A percentile compares a stretch with the other conserved stretches of the same genome.
phyloP scores from a whole-genome alignment of 805 yeast species.

The Priceomyces medius region DNA sequence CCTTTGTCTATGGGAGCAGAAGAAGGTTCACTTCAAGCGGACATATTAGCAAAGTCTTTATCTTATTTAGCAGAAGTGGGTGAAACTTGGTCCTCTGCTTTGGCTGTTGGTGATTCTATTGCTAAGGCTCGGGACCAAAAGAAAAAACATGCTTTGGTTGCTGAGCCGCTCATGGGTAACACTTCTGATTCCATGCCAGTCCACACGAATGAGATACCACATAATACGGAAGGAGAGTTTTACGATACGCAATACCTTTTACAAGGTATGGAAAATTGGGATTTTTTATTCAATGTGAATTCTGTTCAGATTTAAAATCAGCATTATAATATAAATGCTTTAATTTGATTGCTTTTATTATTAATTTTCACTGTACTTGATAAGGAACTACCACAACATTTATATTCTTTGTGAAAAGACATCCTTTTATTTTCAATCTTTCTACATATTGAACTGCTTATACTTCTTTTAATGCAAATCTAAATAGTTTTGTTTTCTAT shows the following conservation, averaged over 20 bases:
- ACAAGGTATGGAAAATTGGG: not conserved
- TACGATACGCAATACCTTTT: not conserved
- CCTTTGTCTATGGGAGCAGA: slow-evolving; percentile 6
- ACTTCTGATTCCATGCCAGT: not conserved
- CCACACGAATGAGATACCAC: not conserved
- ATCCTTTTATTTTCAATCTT: too few species aligned
- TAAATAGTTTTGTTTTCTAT: slow-evolving; percentile 1
- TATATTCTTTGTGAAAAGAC: too few species aligned
- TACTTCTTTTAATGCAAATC: not conserved
- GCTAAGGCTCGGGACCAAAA: slow-evolving; percentile 2
- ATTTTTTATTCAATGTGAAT: not conserved
- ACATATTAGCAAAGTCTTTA: not conserved
- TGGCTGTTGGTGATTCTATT: slow-evolving; percentile 7
- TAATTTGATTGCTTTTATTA: too few species aligned
- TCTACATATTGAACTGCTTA: too few species aligned
- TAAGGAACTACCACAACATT: too few species aligned
- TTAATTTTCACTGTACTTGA: too few species aligned
- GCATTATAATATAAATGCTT: not conserved
- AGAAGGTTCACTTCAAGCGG: not conserved
- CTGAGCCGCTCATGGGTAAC: not conserved
- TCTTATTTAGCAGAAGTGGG: slow-evolving; percentile 7
- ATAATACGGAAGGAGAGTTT: not conserved
- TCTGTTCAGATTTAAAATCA: not conserved
- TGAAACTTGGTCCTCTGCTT: slow-evolving; percentile 9
- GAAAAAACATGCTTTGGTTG: slow-evolving; percentile 1